A percentile compares a stretch with the other conserved stretches of the same genome.
phyloP scores from a whole-genome alignment of 1,139 yeast genomes.

The Candida sanyaensis region DNA sequence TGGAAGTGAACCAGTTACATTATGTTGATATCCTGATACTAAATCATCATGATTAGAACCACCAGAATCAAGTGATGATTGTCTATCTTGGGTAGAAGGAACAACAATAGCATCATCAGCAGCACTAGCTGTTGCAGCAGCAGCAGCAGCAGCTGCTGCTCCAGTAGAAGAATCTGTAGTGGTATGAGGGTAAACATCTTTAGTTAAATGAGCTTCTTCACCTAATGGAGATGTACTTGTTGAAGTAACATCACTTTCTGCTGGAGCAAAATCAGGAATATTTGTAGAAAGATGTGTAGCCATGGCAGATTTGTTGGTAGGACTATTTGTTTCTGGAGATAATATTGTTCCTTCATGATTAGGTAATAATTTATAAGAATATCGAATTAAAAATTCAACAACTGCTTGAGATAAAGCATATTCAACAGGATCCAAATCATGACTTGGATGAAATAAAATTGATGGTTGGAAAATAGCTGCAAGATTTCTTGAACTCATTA shows the following conservation, averaged over 20 bases:
- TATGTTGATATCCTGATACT: slow-evolving; percentile 34
- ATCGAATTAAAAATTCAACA: slow-evolving; percentile 85
- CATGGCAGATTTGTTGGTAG: not conserved
- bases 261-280: not conserved
- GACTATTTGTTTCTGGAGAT: slow-evolving; percentile 6
- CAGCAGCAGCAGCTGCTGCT: too few relatives aligned
- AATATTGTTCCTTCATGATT: slow-evolving; percentile 21
- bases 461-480: slow-evolving; percentile 98
- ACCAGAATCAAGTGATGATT: slow-evolving; percentile 10
- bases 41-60: slow-evolving; percentile 10
- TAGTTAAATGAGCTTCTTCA: slow-evolving; percentile 6
- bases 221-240: slow-evolving; percentile 20
- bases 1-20: slow-evolving; percentile 20
- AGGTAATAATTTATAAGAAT: slow-evolving; percentile 76
- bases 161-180: too few relatives aligned
- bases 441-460: slow-evolving; percentile 85
- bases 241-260: slow-evolving; percentile 17
- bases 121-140: too few relatives aligned
- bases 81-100: not conserved
- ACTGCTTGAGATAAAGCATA: slow-evolving; percentile 86
- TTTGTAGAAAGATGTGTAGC: slow-evolving; percentile 1
- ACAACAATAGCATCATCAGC: too few relatives aligned
- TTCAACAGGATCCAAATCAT: slow-evolving; percentile 89
- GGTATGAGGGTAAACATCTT: slow-evolving; percentile 1
- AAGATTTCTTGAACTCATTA: slow-evolving; percentile 90